phyloP scores from a whole-genome alignment of 257 asterid species.

The Craterostigma plantagineum region DNA sequence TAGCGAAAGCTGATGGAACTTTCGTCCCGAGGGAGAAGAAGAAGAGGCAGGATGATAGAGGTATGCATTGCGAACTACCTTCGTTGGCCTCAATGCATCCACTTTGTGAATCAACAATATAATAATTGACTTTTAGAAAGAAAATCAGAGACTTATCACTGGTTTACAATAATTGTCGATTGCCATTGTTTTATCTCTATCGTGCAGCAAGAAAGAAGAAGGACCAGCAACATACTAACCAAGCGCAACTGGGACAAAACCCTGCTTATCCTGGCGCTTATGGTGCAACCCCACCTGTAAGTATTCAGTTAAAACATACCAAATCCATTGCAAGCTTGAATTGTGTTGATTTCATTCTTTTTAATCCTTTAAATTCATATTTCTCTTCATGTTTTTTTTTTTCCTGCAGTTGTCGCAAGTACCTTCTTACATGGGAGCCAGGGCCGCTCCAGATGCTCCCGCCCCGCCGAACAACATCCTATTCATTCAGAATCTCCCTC shows the following conservation, averaged over 20 bases:
- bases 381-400: constrained; percentile 5
- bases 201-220: constrained; percentile 77
- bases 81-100: not conserved
- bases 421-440: constrained; percentile 53
- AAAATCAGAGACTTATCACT: too few relatives aligned
- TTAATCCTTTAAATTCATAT: not conserved
- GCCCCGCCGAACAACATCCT: constrained; percentile 92
- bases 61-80: constrained; percentile 15
- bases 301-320: constrained; percentile 12
- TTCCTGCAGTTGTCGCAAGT: constrained; percentile 79
- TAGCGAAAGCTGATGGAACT: constrained; percentile 85
- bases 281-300: constrained; percentile 86
- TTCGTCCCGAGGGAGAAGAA: constrained; percentile 84
- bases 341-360: too few relatives aligned
- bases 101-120: too few relatives aligned
- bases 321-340: not conserved
- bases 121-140: too few relatives aligned
- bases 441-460: constrained; percentile 69
- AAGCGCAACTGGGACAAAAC: constrained; percentile 41
- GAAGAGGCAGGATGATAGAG: constrained; percentile 87
- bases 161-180: too few relatives aligned
- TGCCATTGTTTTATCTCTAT: constrained; percentile 1
- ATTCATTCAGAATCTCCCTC: constrained; percentile 85
- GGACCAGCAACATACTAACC: constrained; percentile 70
- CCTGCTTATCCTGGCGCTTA: constrained; percentile 60